Conservation (phyloP, 2,329 filamentous ascomycete genomes). For the Colletotrichum abscissum region DNA sequence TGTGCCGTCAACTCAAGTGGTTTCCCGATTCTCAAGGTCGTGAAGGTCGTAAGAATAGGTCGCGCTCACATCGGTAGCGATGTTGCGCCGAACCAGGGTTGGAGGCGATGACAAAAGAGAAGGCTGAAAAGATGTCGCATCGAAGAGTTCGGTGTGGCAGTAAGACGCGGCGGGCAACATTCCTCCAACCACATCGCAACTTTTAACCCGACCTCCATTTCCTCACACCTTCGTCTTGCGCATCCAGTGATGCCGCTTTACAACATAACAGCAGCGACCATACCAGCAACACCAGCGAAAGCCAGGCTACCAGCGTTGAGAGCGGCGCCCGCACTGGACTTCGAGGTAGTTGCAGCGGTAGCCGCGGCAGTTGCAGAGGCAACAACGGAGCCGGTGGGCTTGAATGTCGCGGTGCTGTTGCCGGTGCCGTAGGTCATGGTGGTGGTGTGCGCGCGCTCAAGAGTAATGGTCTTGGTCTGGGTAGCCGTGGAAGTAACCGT, state of each 20-base stretch:
- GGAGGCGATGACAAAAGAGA: slow-evolving; percentile 21
- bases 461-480: slow-evolving; percentile 56
- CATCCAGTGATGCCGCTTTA: slow-evolving; percentile 48
- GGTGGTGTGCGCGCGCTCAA: slow-evolving; percentile 50
- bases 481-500: slow-evolving; percentile 62
- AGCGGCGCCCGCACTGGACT: slow-evolving; percentile 44
- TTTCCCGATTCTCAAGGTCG: slow-evolving; percentile 21
- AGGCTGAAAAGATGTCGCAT: slow-evolving; percentile 31
- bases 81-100: slow-evolving; percentile 4
- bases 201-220: background rate
- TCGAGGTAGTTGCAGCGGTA: slow-evolving; percentile 38
- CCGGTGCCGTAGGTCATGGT: slow-evolving; percentile 51
- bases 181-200: background rate
- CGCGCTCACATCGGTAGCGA: background rate
- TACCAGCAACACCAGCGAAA: slow-evolving; percentile 61
- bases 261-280: slow-evolving; percentile 62
- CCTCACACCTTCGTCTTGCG: background rate
- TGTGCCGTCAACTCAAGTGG: slow-evolving; percentile 16
- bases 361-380: slow-evolving; percentile 36
- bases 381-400: slow-evolving; percentile 36
- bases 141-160: slow-evolving; percentile 24
- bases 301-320: slow-evolving; percentile 58
- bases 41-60: slow-evolving; percentile 27
- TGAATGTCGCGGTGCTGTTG: slow-evolving; percentile 50
- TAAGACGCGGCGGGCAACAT: slow-evolving; percentile 1